These are phyloP conservation scores for Gossypium trilobum DNA, from an alignment of 441 rosid genomes.

Conservation along the genomic window DNA sequence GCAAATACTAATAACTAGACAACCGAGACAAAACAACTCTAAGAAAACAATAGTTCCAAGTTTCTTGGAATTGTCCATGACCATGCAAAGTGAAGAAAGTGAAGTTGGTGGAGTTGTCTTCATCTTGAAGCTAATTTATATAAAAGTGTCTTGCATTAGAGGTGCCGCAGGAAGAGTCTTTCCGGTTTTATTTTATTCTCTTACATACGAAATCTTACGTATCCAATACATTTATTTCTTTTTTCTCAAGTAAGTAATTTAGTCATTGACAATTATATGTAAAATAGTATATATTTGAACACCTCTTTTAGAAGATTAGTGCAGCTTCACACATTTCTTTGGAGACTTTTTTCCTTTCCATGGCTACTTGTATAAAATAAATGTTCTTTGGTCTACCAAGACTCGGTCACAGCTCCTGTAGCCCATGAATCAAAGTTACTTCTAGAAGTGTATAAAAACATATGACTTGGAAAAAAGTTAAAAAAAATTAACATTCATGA, in stretches of 20 bases:
- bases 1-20: background rate
- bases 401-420: background rate
- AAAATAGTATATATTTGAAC: background rate
- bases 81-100: conserved; percentile 1
- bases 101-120: background rate
- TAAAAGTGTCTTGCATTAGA: background rate
- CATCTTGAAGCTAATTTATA: background rate
- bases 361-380: background rate
- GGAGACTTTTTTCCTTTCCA: background rate
- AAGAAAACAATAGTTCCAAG: background rate
- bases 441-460: too few species aligned
- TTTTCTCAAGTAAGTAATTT: background rate
- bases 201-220: background rate
- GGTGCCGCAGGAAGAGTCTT: background rate
- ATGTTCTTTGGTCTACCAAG: background rate
- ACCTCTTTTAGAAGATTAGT: background rate
- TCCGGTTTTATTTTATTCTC: background rate
- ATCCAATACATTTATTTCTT: background rate
- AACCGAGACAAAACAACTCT: background rate
- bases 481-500: too few species aligned
- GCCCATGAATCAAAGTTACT: background rate
- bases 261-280: background rate
- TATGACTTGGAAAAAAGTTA: too few species aligned
- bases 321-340: background rate
- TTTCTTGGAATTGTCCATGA: background rate